Evolutionary conservation across 306 rosid genomes (phyloP).

Genomic region (Alnus rubra): DNA sequence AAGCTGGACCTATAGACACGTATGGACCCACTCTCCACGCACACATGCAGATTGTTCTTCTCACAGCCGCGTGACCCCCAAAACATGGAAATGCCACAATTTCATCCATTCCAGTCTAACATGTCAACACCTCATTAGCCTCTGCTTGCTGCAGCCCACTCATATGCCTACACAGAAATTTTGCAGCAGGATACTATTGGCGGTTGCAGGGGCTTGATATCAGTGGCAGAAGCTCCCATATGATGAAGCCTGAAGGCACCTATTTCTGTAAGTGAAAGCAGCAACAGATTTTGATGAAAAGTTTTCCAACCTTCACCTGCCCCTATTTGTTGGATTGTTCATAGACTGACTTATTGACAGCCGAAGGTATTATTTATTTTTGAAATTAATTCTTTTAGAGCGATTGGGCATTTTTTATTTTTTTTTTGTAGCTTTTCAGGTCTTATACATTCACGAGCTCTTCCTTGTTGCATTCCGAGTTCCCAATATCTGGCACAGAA

Average conservation of each 20-base stretch:
- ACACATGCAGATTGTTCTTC: slow-evolving; percentile 27
- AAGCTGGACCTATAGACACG: too few relatives aligned
- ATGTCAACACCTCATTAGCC: slow-evolving; percentile 44
- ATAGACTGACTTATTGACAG: slow-evolving; percentile 77
- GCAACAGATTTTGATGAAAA: slow-evolving; percentile 62
- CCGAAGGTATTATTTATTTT: slow-evolving; percentile 51
- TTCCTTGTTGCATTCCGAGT: slow-evolving; percentile 26
- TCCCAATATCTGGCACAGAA: slow-evolving; percentile 78
- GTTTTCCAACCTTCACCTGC: slow-evolving; percentile 45
- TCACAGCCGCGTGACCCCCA: slow-evolving; percentile 42
- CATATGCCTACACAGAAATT: slow-evolving; percentile 61
- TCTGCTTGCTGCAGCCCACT: slow-evolving; percentile 42
- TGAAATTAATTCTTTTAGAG: slow-evolving; percentile 49
- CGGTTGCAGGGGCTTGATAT: slow-evolving; percentile 83
- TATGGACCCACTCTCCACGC: too few relatives aligned
- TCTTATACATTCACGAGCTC: slow-evolving; percentile 19
- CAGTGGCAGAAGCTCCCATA: slow-evolving; percentile 55
- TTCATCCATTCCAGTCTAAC: slow-evolving; percentile 55
- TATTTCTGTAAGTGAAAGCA: slow-evolving; percentile 66
- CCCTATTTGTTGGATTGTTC: slow-evolving; percentile 67
- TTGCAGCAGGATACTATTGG: slow-evolving; percentile 76
- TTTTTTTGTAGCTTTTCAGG: slow-evolving; percentile 47
- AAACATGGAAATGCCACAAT: slow-evolving; percentile 59
- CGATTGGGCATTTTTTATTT: slow-evolving; percentile 37
- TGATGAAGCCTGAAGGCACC: slow-evolving; percentile 61